Conservation (phyloP, 1,139 yeast species). For the Blastobotrys illinoisensis region DNA sequence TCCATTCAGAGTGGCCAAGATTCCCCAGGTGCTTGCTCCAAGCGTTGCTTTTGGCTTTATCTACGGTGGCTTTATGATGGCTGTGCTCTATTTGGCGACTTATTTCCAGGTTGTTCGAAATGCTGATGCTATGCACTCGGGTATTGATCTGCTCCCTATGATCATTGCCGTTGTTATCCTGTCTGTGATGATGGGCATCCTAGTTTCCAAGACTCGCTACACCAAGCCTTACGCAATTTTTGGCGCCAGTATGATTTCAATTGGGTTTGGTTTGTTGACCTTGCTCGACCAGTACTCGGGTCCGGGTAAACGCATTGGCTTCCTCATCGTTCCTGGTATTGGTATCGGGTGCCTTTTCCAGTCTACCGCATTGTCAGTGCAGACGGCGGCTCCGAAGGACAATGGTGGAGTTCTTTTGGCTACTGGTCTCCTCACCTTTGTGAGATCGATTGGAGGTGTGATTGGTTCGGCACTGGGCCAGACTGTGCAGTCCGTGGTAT, state of each 20-base stretch:
- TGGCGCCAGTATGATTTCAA: slow-evolving; percentile 41
- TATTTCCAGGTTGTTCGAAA: slow-evolving; percentile 52
- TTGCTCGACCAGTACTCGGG: slow-evolving; percentile 29
- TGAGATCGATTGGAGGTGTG: slow-evolving; percentile 46
- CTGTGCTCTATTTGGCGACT: slow-evolving; percentile 44
- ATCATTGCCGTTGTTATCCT: slow-evolving; percentile 48
- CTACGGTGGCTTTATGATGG: slow-evolving; percentile 43
- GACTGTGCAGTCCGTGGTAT: slow-evolving; percentile 39
- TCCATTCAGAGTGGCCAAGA: slow-evolving; percentile 37
- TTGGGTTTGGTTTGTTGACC: slow-evolving; percentile 52
- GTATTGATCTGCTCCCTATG: slow-evolving; percentile 51
- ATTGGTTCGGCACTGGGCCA: slow-evolving; percentile 46
- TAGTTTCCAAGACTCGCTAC: slow-evolving; percentile 42
- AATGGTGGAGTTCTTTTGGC: slow-evolving; percentile 49
- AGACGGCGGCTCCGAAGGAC: slow-evolving; percentile 48
- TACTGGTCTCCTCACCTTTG: slow-evolving; percentile 45
- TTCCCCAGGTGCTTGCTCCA: slow-evolving; percentile 33
- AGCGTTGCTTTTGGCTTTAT: slow-evolving; percentile 37
- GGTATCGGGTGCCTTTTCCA: slow-evolving; percentile 53
- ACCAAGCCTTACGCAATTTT: slow-evolving; percentile 45
- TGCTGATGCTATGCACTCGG: slow-evolving; percentile 50
- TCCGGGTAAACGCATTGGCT: slow-evolving; percentile 39
- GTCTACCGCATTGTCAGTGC: slow-evolving; percentile 47
- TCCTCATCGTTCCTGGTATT: slow-evolving; percentile 49
- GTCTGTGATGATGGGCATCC: slow-evolving; percentile 43